Conservation (phyloP, 805 yeast genomes). For the Kodamaea jinghongensis region DNA sequence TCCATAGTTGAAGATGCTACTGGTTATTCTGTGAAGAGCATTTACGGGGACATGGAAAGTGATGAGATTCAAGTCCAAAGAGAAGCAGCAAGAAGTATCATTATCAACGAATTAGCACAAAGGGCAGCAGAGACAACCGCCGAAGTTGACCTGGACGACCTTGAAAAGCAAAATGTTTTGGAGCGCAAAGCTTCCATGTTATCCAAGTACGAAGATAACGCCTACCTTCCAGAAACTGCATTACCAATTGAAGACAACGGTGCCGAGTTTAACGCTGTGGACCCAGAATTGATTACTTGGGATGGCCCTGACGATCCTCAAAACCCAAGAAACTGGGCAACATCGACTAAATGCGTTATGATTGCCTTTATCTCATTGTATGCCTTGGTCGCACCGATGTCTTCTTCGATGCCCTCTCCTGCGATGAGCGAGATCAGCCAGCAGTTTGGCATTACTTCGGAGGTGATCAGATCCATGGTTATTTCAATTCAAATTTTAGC, state of each 20-base stretch:
- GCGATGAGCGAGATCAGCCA: slow-evolving; percentile 49
- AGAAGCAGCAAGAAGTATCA: slow-evolving; percentile 29
- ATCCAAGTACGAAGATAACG: slow-evolving; percentile 7
- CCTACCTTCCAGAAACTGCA: slow-evolving; percentile 24
- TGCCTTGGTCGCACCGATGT: slow-evolving; percentile 58
- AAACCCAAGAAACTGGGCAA: slow-evolving; percentile 63
- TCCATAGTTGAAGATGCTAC: background rate
- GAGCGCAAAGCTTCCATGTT: slow-evolving; percentile 4
- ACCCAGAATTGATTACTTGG: slow-evolving; percentile 71
- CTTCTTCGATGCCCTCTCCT: slow-evolving; percentile 62
- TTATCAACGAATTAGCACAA: slow-evolving; percentile 19
- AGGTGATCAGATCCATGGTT: slow-evolving; percentile 48
- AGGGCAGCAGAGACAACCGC: slow-evolving; percentile 9
- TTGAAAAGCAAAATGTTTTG: slow-evolving; percentile 4
- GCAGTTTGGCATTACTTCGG: slow-evolving; percentile 39
- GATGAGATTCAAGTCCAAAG: slow-evolving; percentile 31
- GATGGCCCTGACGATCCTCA: slow-evolving; percentile 58
- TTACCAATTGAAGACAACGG: slow-evolving; percentile 46
- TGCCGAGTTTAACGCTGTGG: slow-evolving; percentile 49
- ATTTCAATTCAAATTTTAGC: slow-evolving; percentile 69
- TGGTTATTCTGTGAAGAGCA: slow-evolving; percentile 26
- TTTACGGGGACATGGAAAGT: slow-evolving; percentile 30
- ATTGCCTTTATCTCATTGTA: slow-evolving; percentile 50
- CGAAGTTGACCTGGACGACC: slow-evolving; percentile 21
- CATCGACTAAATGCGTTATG: slow-evolving; percentile 38